Conservation (phyloP, 2,329 filamentous ascomycete genomes). For the Grosmannia serpens region DNA sequence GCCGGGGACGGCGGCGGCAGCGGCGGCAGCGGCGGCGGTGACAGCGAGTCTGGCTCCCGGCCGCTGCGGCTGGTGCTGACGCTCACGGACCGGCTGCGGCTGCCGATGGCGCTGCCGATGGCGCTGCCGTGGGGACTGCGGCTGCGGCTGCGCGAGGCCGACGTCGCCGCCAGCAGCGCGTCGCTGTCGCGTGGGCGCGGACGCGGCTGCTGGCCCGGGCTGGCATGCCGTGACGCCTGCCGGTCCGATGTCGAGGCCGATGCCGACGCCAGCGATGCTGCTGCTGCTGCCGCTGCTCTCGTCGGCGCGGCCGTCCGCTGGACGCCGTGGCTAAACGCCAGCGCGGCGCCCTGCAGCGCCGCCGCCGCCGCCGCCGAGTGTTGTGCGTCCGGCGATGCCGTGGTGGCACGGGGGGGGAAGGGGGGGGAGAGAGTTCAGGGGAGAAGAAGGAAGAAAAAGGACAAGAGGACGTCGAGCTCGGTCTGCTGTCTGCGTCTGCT, state of each 20-base stretch:
- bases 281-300: not conserved
- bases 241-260: too few species aligned
- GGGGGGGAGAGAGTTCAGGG: not conserved
- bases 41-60: not conserved
- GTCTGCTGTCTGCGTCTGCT: too few species aligned
- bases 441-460: too few species aligned
- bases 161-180: not conserved
- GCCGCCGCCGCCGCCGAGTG: conserved; percentile 12
- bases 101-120: not conserved
- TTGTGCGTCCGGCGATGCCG: not conserved
- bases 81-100: conserved; percentile 12
- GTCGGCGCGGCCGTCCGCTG: not conserved
- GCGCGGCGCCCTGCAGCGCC: conserved; percentile 41
- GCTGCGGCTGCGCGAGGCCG: not conserved
- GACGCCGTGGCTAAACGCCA: conserved; percentile 33
- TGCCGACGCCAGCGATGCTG: not conserved
- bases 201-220: not conserved
- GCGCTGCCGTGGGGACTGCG: not conserved
- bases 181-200: not conserved
- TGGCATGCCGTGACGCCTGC: not conserved
- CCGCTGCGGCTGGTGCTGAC: not conserved
- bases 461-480: not conserved
- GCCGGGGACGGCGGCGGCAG: not conserved
- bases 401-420: not conserved
- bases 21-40: not conserved